Percentiles rank a stretch among this genome's conserved stretches.
Evolutionary conservation across 2,329 filamentous ascomycete species (phyloP).

Genomic region (Penicillium sp.): DNA sequence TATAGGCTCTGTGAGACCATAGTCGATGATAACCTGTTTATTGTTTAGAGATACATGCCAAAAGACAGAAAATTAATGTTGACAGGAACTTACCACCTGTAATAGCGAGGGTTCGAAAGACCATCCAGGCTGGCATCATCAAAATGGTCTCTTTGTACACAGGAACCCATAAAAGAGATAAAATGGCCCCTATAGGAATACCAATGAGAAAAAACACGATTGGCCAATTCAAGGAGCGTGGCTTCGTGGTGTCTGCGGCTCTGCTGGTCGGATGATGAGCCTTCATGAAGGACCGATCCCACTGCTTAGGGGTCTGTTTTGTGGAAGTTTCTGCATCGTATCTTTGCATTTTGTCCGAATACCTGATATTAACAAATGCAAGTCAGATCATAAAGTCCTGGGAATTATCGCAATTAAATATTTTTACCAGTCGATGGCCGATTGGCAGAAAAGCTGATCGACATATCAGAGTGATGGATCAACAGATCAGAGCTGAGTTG

Average conservation of each 20-base stretch:
- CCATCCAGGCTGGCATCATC: constrained; percentile 1
- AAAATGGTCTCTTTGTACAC: not conserved
- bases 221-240: constrained; percentile 4
- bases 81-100: not conserved
- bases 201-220: constrained; percentile 4
- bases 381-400: not conserved
- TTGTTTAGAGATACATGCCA: not conserved
- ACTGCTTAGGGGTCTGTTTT: not conserved
- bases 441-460: not conserved
- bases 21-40: constrained; percentile 69
- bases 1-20: constrained; percentile 81
- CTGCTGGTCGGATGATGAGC: not conserved
- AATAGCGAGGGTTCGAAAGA: constrained; percentile 7
- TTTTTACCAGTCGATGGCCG: not conserved
- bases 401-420: not conserved
- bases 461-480: not conserved
- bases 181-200: constrained; percentile 6
- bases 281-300: not conserved
- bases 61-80: not conserved
- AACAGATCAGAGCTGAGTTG: not conserved
- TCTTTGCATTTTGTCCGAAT: not conserved
- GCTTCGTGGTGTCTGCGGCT: not conserved
- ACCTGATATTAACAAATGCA: not conserved
- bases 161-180: constrained; percentile 9
- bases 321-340: not conserved